Conservation (phyloP, 163 green algal genomes). For the Coccomyxa subellipsoidea region DNA sequence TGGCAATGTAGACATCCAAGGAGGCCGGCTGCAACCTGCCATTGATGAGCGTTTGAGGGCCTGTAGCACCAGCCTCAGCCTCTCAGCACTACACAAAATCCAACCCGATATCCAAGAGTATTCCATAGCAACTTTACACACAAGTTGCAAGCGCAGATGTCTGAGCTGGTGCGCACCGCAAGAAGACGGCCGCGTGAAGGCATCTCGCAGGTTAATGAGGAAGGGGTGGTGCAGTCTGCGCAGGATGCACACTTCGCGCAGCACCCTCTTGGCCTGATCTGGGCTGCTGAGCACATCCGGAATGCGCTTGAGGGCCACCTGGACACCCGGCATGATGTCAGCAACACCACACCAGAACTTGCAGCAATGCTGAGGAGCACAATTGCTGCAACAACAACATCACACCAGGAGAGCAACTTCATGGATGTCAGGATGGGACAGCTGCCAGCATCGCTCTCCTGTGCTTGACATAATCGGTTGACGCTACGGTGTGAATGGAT, state of each 20-base stretch:
- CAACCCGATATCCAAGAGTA: too few relatives aligned
- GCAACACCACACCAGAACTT: too few relatives aligned
- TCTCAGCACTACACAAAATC: too few relatives aligned
- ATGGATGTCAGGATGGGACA: too few relatives aligned
- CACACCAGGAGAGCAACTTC: too few relatives aligned
- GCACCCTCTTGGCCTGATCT: constrained; percentile 80
- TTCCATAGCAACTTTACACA: too few relatives aligned
- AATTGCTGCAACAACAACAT: too few relatives aligned
- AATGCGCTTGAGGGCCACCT: constrained; percentile 87
- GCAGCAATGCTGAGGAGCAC: too few relatives aligned
- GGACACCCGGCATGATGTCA: too few relatives aligned
- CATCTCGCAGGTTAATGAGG: constrained; percentile 73
- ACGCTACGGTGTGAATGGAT: neutral
- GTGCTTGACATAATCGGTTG: neutral
- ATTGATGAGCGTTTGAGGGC: constrained; percentile 42
- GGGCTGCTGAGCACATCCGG: constrained; percentile 76
- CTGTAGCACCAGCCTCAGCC: constrained; percentile 7
- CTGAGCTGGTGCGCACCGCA: constrained; percentile 42
- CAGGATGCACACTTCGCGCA: constrained; percentile 92
- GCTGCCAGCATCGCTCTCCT: neutral
- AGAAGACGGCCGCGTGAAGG: constrained; percentile 68
- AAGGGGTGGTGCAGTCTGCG: constrained; percentile 78
- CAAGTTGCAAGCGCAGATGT: too few relatives aligned
- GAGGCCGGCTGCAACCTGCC: constrained; percentile 66
- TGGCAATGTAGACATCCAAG: constrained; percentile 80